phyloP scores from a whole-genome alignment of 116 monocot genomes.

The Iris pallida region DNA sequence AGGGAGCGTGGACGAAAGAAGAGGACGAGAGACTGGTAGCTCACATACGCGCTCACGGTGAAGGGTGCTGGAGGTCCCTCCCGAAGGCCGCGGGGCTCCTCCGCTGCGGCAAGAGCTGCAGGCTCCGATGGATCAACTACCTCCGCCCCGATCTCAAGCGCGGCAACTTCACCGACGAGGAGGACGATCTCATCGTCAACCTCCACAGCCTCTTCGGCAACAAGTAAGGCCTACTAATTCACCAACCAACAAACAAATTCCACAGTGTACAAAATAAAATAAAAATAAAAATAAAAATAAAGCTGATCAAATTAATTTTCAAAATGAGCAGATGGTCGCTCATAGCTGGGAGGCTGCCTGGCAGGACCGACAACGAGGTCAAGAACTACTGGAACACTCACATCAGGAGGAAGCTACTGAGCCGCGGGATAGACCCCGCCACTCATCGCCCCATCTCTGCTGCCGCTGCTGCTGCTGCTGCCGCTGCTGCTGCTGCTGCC shows the following conservation, averaged over 20 bases:
- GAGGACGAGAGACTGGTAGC: slow-evolving; percentile 65
- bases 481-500: no score
- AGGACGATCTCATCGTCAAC: slow-evolving; percentile 82
- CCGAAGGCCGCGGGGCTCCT: slow-evolving; percentile 70
- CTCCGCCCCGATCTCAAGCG: slow-evolving; percentile 72
- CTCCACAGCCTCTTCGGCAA: slow-evolving; percentile 77
- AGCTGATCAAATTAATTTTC: no score
- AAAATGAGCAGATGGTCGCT: slow-evolving; percentile 13
- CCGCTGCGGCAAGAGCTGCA: slow-evolving; percentile 80
- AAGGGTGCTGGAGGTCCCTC: slow-evolving; percentile 75
- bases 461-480: background rate
- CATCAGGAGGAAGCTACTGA: slow-evolving; percentile 14
- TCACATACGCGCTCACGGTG: slow-evolving; percentile 61
- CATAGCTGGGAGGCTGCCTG: slow-evolving; percentile 11
- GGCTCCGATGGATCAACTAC: slow-evolving; percentile 85
- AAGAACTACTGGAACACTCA: slow-evolving; percentile 24
- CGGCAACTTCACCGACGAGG: slow-evolving; percentile 64
- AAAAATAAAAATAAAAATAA: background rate
- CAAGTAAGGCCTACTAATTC: slow-evolving; percentile 22
- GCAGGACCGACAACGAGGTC: slow-evolving; percentile 16
- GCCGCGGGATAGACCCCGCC: slow-evolving; percentile 11
- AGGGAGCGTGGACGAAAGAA: slow-evolving; percentile 79
- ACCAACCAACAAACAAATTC: no score
- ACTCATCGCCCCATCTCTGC: slow-evolving; percentile 7
- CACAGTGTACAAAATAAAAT: no score